A percentile compares a stretch with the other conserved stretches of the same genome.
phyloP scores from a whole-genome alignment of 331 rosid genomes.

The Cydonia oblonga region DNA sequence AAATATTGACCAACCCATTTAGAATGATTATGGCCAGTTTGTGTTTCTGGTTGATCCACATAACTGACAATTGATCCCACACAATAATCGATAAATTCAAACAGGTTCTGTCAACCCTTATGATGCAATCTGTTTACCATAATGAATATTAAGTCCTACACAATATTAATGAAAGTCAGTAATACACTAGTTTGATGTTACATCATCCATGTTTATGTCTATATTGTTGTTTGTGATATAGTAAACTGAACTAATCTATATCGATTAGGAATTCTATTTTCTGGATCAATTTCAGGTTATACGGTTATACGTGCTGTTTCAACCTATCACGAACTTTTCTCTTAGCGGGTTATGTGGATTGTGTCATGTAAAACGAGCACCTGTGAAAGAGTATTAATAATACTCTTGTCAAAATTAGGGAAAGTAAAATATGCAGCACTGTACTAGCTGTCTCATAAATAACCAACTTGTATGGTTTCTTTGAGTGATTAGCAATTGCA shows the following conservation, averaged over 20 bases:
- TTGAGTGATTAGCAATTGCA: background rate
- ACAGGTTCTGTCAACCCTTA: background rate
- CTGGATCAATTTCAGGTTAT: background rate
- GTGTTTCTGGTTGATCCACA: background rate
- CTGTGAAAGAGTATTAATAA: background rate
- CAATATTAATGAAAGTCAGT: background rate
- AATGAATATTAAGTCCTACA: background rate
- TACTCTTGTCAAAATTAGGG: background rate
- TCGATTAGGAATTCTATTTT: no score
- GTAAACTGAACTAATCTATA: no score
- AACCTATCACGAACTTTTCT: background rate
- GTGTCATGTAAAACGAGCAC: background rate
- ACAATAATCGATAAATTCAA: background rate
- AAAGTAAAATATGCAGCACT: background rate
- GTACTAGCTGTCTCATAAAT: background rate
- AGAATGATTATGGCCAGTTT: background rate
- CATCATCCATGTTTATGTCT: background rate
- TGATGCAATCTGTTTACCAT: background rate
- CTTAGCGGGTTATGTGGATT: background rate
- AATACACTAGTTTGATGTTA: background rate
- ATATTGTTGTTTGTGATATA: no score
- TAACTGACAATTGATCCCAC: background rate
- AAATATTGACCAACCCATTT: background rate
- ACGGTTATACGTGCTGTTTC: background rate
- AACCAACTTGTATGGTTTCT: background rate